A percentile compares a stretch with the other conserved stretches of the same genome.
Evolutionary conservation across 495 filamentous ascomycete species (phyloP).

Genomic region (Chlorociboria aeruginascens): DNA sequence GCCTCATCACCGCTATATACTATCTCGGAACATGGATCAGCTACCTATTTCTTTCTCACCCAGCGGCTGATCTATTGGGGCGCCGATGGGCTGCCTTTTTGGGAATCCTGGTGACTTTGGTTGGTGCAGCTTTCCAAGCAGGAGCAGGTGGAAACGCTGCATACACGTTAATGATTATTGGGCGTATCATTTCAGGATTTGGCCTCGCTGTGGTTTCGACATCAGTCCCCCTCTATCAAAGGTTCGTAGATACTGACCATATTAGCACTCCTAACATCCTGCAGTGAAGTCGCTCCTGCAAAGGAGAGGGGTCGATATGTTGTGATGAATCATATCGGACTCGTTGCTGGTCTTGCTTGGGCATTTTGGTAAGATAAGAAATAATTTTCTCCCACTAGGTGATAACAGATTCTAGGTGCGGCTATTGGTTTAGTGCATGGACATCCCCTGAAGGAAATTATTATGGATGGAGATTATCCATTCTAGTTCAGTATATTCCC

Average conservation of each 20-base stretch:
- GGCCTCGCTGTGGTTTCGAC: constrained; percentile 41
- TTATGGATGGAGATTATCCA: constrained; percentile 28
- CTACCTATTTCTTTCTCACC: constrained; percentile 41
- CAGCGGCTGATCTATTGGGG: constrained; percentile 33
- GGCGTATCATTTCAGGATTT: constrained; percentile 38
- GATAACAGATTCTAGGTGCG: no score
- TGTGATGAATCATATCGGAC: constrained; percentile 45
- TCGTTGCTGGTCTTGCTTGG: constrained; percentile 36
- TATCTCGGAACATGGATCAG: constrained; percentile 43
- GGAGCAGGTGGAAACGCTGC: constrained; percentile 28
- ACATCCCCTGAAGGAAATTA: neutral
- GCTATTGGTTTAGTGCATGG: no score
- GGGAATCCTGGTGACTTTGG: constrained; percentile 31
- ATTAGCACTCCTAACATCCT: neutral
- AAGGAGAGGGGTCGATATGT: constrained; percentile 39
- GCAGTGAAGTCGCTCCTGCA: constrained; percentile 41
- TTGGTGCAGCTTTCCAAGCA: constrained; percentile 35
- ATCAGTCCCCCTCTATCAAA: constrained; percentile 45
- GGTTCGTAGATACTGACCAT: constrained; percentile 18
- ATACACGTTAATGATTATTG: constrained; percentile 38
- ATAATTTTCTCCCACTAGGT: no score
- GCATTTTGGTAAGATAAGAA: constrained; percentile 36
- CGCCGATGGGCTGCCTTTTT: constrained; percentile 35
- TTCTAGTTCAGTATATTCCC: constrained; percentile 33
- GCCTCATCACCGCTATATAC: constrained; percentile 44